Evolutionary conservation across 495 filamentous ascomycete genomes (phyloP).

Genomic region (Glutinoglossum americanum): DNA sequence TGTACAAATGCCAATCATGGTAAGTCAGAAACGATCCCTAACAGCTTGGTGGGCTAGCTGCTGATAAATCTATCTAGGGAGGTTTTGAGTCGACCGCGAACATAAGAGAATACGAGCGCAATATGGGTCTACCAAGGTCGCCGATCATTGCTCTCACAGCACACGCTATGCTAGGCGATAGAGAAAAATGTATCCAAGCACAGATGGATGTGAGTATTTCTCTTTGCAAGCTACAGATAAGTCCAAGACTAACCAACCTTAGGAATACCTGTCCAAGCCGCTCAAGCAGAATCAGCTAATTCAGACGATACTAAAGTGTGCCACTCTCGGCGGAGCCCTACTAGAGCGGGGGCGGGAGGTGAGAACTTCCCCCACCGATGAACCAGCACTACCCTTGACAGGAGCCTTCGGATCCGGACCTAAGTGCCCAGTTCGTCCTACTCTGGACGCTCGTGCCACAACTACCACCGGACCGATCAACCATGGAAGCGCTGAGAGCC

Average conservation of each 20-base stretch:
- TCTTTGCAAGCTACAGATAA: background rate
- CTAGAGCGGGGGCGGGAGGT: slow-evolving; percentile 28
- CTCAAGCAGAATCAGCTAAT: slow-evolving; percentile 96
- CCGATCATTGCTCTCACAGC: slow-evolving; percentile 96
- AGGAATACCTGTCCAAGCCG: slow-evolving; percentile 91
- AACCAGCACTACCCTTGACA: slow-evolving; percentile 10
- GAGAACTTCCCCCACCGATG: slow-evolving; percentile 2
- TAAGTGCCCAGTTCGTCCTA: slow-evolving; percentile 12
- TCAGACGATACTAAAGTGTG: slow-evolving; percentile 80
- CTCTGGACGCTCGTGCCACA: slow-evolving; percentile 12
- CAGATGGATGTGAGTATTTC: slow-evolving; percentile 53
- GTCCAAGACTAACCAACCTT: background rate
- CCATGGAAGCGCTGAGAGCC: slow-evolving; percentile 34
- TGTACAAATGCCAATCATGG: slow-evolving; percentile 98
- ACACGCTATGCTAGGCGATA: slow-evolving; percentile 96
- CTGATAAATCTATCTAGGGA: slow-evolving; percentile 28
- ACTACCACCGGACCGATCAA: slow-evolving; percentile 34
- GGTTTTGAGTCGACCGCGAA: slow-evolving; percentile 95
- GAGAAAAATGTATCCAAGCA: slow-evolving; percentile 93
- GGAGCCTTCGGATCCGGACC: slow-evolving; percentile 2
- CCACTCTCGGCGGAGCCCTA: slow-evolving; percentile 32
- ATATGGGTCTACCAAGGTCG: slow-evolving; percentile 52
- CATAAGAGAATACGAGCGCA: slow-evolving; percentile 85
- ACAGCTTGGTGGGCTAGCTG: background rate
- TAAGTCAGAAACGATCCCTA: slow-evolving; percentile 18